Evolutionary conservation across 2,329 filamentous ascomycete genomes (phyloP), one percentile per base, ranked within the genome.

Genomic region (Trichoderma sp.): DNA sequence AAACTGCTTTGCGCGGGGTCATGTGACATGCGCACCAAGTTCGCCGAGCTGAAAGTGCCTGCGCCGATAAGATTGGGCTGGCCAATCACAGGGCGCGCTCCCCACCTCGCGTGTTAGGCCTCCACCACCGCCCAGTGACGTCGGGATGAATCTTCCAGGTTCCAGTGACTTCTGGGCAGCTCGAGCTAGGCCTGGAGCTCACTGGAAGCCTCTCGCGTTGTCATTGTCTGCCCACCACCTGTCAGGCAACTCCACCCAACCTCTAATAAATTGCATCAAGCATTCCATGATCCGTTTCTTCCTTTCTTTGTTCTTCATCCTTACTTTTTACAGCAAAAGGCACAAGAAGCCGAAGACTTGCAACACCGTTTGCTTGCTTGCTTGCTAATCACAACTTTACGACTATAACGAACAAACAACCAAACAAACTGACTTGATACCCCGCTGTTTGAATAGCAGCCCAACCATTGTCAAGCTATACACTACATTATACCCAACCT

Each of bases 91-190:
- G 5, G 9, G 31, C 66, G 53, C n/a, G 38, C 71, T 79, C 79
- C 78, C 79, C 79, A 79, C 80, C 75, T 69, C 3, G 31, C 29
- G 14, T 33, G 18, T 29, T 29, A 7, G n/a, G 14, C 56, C 77
- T 63, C 45, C 69, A 63, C 16, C 3, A 45, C 16, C 77, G 5
- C 66, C 76, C 64, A 77, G 83, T 84, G 83, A 84, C 83, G 82
- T 84, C 82, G 82, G 78, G 79, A 80, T 80, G 68, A 76, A 38
- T 79, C 82, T 78, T 63, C 78, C 78, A 78, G 80, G 77, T 83
- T 81, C 82, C 78, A 79, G 81, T 77, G 79, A 80, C 67, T 83
- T 82, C 81, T 78, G 78, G 67, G 80, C 77, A 78, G 75, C 77
- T 76, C 78, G 76, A 76, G 77, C 53, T 27, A 24, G 21, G 79